Conservation (phyloP, 225 moss, liverwort and hornwort genomes). For the Thuidium tamariscinum region DNA sequence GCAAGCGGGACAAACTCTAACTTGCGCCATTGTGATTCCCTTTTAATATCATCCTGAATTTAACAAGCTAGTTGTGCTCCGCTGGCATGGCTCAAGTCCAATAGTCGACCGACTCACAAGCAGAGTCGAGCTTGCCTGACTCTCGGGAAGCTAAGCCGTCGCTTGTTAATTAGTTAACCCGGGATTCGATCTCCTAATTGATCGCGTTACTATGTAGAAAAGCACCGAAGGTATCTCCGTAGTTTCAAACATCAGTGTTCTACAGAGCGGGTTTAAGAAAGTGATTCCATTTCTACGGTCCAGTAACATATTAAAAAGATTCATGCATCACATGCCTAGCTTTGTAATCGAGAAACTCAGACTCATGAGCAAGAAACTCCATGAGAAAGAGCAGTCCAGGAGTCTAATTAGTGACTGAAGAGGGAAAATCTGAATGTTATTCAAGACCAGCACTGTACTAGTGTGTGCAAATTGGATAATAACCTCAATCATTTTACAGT, state of each 20-base stretch:
- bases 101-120: not conserved
- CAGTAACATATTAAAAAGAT: not conserved
- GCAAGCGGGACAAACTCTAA: not conserved
- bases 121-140: not conserved
- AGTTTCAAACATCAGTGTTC: not conserved
- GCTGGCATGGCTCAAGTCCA: not conserved
- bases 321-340: not conserved
- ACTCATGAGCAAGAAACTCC: not conserved
- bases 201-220: not conserved
- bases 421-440: not conserved
- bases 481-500: not conserved
- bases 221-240: not conserved
- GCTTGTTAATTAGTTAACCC: not conserved
- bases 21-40: not conserved
- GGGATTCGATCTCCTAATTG: not conserved
- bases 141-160: not conserved
- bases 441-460: not conserved
- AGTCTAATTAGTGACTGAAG: not conserved
- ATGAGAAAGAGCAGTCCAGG: not conserved
- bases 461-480: not conserved
- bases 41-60: not conserved
- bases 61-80: not conserved
- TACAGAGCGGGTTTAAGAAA: not conserved
- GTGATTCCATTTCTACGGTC: not conserved
- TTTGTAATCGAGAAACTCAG: not conserved